Evolutionary conservation across 139 green algal species (phyloP), one percentile per base, ranked within the genome.

Genomic region (Micromonas pusilla): DNA sequence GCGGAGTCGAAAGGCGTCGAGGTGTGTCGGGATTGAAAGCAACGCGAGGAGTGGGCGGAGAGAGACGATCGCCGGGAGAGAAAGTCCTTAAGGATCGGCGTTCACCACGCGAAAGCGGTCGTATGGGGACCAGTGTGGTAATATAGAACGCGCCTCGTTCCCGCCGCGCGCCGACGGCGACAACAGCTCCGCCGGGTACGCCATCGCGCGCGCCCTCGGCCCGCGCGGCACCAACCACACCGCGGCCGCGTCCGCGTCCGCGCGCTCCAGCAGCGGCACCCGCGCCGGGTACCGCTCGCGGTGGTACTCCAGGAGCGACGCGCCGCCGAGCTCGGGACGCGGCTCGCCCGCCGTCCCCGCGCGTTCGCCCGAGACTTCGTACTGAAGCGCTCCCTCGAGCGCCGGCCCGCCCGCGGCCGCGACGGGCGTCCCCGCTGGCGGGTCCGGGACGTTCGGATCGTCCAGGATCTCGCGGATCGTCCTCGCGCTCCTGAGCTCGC

Each of bases 181-280:
- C n/a, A 75, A 63, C 3, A 75, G 68, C 38, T 75, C 68, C 3
- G 68, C 68, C 20, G 68, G 68, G 62, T 75, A 75, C 37, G 68
- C 68, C 37, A 30, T 34, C 37, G 68, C 45, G 45, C 16, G 21
- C 2, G 68, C 20, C 30, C 26, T 38, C 54, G n/a, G 54, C 1
- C 66, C 66, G 20, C 33, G 66, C 53, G 28, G 68, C 1, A 63
- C 38, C 68, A 75, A 33, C 37, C 33, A 26, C 37, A 75, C 68
- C 20, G 37, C 19, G 1, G 52, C 37, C n/a, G 52, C 68, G 37
- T 32, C 36, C 0, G 60, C 37, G n/a, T 26, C 1, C 23, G 68
- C 68, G 37, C 62, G 19, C 5, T 31, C 37, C 37, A 75, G 33
- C 37, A 75, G 33, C 21, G 36, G 21, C 3, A 75, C 30, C 25